phyloP scores from a whole-genome alignment of 306 rosid genomes.

The Aeschynomene evenia region DNA sequence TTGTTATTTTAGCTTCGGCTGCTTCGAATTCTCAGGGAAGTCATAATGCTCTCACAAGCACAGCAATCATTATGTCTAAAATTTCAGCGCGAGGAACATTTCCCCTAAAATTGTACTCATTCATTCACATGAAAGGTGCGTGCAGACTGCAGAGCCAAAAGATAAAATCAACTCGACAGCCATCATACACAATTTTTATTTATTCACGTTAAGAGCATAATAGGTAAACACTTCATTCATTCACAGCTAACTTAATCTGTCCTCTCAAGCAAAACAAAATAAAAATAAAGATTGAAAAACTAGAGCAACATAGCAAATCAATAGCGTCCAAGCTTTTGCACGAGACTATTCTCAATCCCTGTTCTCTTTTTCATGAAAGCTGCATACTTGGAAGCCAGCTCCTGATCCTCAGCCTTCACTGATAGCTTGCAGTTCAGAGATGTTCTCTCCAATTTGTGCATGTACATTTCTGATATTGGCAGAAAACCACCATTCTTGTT shows the following conservation, averaged over 20 bases:
- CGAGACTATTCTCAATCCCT: conserved; percentile 78
- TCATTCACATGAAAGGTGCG: neutral
- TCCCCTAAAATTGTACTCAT: neutral
- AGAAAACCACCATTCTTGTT: conserved; percentile 58
- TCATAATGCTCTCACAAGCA: too few species aligned
- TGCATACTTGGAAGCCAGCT: conserved; percentile 57
- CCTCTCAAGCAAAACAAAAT: neutral
- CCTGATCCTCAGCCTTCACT: conserved; percentile 56
- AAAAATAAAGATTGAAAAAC: neutral
- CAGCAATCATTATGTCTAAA: neutral
- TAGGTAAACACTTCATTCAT: conserved; percentile 9
- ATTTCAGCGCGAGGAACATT: neutral
- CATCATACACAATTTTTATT: neutral
- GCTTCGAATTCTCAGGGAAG: too few species aligned
- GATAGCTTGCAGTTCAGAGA: conserved; percentile 73
- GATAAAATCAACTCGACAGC: too few species aligned
- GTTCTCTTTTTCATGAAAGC: conserved; percentile 72
- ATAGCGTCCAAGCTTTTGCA: conserved; percentile 64
- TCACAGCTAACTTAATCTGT: neutral
- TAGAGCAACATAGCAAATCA: conserved; percentile 24
- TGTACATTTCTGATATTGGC: conserved; percentile 65
- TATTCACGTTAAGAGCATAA: neutral
- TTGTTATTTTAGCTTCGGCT: too few species aligned
- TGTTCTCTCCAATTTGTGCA: conserved; percentile 60
- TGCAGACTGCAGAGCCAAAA: too few species aligned